These are phyloP conservation scores for Drechslerella dactyloides DNA, from an alignment of 2,329 filamentous ascomycete genomes.

Conservation along the genomic window DNA sequence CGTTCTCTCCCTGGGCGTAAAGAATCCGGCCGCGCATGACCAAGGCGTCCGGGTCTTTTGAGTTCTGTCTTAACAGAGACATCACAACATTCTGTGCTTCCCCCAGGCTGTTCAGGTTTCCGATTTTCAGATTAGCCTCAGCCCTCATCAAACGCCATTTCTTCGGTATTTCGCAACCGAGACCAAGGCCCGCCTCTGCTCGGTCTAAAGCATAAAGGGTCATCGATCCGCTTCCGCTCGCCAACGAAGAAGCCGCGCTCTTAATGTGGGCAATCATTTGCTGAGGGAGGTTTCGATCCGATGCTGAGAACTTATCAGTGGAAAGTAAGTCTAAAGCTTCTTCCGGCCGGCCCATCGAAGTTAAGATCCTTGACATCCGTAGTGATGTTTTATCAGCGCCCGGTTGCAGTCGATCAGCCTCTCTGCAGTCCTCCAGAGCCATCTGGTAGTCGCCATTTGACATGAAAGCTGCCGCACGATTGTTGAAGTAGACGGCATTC, in stretches of 20 bases:
- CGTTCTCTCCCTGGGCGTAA: conserved; percentile 91
- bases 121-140: conserved; percentile 91
- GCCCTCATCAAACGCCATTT: conserved; percentile 94
- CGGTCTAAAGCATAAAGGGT: conserved; percentile 88
- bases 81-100: conserved; percentile 94
- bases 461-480: conserved; percentile 84
- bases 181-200: conserved; percentile 79
- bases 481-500: conserved; percentile 88
- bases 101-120: conserved; percentile 82
- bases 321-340: conserved; percentile 75
- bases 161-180: conserved; percentile 77
- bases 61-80: conserved; percentile 81
- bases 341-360: conserved; percentile 80
- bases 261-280: conserved; percentile 83
- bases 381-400: conserved; percentile 86
- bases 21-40: conserved; percentile 85
- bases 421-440: conserved; percentile 86
- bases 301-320: conserved; percentile 21
- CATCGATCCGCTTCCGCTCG: conserved; percentile 82
- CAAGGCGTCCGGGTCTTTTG: conserved; percentile 89
- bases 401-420: conserved; percentile 81
- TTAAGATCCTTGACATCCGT: conserved; percentile 87
- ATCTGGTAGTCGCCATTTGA: conserved; percentile 62
- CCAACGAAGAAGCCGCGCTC: conserved; percentile 78
- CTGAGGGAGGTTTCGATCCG: conserved; percentile 78